Evolutionary conservation across 371 early-diverging fungal species (phyloP).

Genomic region (Paramicrosporidium saccamoebae): DNA sequence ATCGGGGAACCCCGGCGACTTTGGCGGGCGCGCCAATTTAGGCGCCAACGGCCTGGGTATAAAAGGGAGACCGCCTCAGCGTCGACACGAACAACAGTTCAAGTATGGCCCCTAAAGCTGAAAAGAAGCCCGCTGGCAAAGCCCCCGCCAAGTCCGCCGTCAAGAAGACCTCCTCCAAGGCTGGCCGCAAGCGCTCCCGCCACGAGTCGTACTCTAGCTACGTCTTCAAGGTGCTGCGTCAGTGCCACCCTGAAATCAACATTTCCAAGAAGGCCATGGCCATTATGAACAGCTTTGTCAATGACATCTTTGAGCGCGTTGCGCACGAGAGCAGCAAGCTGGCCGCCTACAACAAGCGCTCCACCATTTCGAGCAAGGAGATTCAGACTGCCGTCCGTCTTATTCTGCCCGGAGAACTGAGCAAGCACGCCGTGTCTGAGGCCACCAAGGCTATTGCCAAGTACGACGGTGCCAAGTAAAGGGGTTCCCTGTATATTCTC

Average conservation of each 20-base stretch:
- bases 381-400: conserved; percentile 78
- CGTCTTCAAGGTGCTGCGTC: conserved; percentile 87
- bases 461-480: too few relatives aligned
- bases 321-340: conserved; percentile 63
- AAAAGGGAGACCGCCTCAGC: too few relatives aligned
- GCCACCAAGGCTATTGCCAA: conserved; percentile 91
- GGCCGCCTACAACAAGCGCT: conserved; percentile 69
- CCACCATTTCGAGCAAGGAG: conserved; percentile 76
- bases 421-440: conserved; percentile 89
- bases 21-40: too few relatives aligned
- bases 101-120: too few relatives aligned
- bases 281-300: conserved; percentile 88
- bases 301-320: conserved; percentile 84
- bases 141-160: too few relatives aligned
- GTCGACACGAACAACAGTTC: too few relatives aligned
- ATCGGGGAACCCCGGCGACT: too few relatives aligned
- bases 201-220: conserved; percentile 75
- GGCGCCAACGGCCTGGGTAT: too few relatives aligned
- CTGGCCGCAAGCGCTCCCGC: too few relatives aligned
- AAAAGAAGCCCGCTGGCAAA: too few relatives aligned
- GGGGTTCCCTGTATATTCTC: background rate
- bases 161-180: too few relatives aligned
- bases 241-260: conserved; percentile 87
- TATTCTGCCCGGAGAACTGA: conserved; percentile 73
- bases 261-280: conserved; percentile 96